phyloP scores from a whole-genome alignment of 129 eudicot species.

The Centaurea solstitialis region DNA sequence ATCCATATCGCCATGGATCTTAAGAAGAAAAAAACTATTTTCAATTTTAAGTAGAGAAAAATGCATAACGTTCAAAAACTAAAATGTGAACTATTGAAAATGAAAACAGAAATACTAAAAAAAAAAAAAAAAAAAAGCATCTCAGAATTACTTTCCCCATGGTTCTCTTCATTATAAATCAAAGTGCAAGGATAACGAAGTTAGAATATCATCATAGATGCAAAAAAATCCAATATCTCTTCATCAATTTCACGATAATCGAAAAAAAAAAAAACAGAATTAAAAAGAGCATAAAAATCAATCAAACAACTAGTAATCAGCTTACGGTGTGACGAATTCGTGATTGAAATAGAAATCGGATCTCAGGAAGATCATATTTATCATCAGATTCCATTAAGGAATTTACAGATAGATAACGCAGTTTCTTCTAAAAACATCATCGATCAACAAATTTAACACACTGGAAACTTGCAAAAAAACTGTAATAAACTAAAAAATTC shows the following conservation, averaged over 20 bases:
- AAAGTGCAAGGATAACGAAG: conserved; percentile 58
- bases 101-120: background rate
- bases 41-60: background rate
- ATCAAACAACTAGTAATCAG: background rate
- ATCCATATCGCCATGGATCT: background rate
- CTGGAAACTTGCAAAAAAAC: background rate
- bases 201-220: conserved; percentile 31
- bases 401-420: conserved; percentile 56
- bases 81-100: background rate
- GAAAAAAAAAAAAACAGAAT: background rate
- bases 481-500: background rate
- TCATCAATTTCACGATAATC: background rate
- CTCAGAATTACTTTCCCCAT: conserved; percentile 48
- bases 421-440: conserved; percentile 24
- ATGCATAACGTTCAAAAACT: background rate
- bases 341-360: background rate
- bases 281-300: background rate
- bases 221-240: background rate
- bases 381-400: conserved; percentile 42
- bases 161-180: conserved; percentile 39
- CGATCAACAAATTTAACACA: background rate
- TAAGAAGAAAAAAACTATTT: background rate
- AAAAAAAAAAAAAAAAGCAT: conserved; percentile 10
- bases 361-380: conserved; percentile 30
- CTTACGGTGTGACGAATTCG: background rate